Evolutionary conservation across 169 alveolate species (phyloP), one percentile per base, ranked within the genome.

Genomic region (Plasmodium gonderi): DNA sequence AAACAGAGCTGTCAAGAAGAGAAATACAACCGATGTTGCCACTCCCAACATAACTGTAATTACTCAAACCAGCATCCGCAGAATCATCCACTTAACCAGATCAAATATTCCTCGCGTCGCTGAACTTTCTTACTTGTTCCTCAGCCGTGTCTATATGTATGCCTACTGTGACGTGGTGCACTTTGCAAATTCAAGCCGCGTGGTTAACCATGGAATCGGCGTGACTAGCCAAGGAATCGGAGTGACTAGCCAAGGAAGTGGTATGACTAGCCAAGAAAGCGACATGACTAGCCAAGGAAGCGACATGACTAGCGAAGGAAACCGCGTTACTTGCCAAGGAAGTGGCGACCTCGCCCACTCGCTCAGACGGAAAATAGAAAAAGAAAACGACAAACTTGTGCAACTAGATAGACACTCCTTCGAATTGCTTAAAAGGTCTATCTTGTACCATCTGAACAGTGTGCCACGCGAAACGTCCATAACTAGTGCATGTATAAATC

Each of bases 401-500:
- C 17, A 69, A 33, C 82, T 82, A 1, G 92, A 82, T 82, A 44
- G 36, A 29, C 2, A 12, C 26, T 42, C 92, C 42, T 82, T 69
- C 45, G 20, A 60, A 0, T 33, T 17, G 36, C 12, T 69, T 23
- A 42, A 31, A 40, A 45, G 8, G 45, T 20, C 64, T 14, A 54
- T 79, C 7, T 11, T 80, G 49, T n/a, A 9, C 7, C 23, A 14
- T 40, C 26, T 80, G 23, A 44, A 80, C 23, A 64, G 33, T 69
- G 47, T 40, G 1, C 14, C 60, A 49, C 12, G 40, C n/a, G 33
- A 33, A 67, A 47, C 20, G 26, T 6, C 26, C 33, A 7, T 47
- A 51, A 51, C 72, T 12, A 79, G 7, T 45, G 75, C 92, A 31
- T 82, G 92, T 40, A 33, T 82, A 47, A 45, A 82, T 14, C 54